Conservation (phyloP, 305 asterid species). For the Euphrasia arctica region DNA sequence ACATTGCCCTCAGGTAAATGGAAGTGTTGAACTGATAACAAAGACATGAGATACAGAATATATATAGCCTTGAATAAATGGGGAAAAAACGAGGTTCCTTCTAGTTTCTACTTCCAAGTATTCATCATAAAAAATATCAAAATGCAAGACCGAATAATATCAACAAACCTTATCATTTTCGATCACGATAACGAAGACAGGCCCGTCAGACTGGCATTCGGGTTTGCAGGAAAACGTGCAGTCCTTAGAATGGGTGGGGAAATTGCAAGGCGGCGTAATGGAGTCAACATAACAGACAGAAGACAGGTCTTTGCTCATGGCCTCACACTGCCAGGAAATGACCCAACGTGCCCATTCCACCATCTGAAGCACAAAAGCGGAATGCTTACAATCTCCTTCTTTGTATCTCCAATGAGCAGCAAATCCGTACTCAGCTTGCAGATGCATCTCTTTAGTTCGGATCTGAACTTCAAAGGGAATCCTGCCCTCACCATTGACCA, state of each 20-base stretch:
- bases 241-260: constrained; percentile 76
- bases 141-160: neutral
- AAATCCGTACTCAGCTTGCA: constrained; percentile 94
- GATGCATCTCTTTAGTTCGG: constrained; percentile 92
- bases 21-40: neutral
- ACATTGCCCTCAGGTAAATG: neutral
- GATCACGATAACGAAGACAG: constrained; percentile 72
- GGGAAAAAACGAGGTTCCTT: neutral
- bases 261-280: constrained; percentile 60
- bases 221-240: constrained; percentile 81
- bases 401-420: constrained; percentile 99
- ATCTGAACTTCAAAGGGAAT: constrained; percentile 92
- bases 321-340: constrained; percentile 91
- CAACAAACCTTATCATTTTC: constrained; percentile 86
- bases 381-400: constrained; percentile 76
- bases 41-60: neutral
- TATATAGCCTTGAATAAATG: neutral
- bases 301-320: constrained; percentile 58
- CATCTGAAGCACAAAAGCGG: constrained; percentile 90
- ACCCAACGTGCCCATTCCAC: constrained; percentile 99
- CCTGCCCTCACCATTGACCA: constrained; percentile 66
- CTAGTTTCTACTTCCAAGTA: neutral
- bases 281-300: constrained; percentile 50
- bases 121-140: neutral
- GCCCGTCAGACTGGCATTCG: constrained; percentile 64